Evolutionary conservation across 805 yeast species (phyloP).

Genomic region (Brettanomyces naardenensis): DNA sequence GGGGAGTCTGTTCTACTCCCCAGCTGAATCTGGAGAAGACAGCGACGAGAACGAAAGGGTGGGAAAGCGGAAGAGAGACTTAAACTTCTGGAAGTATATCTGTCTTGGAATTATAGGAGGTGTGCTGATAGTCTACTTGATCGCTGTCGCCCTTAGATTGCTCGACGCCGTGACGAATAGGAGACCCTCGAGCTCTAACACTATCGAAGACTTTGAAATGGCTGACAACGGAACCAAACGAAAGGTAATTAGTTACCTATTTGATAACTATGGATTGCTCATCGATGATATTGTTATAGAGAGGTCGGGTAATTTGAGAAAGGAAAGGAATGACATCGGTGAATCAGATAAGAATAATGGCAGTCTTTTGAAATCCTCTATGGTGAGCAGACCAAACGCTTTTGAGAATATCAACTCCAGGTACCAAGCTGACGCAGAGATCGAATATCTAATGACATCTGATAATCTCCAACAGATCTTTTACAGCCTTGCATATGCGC

Average conservation of each 20-base stretch:
- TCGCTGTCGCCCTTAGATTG: conserved; percentile 2
- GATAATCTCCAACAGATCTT: conserved; percentile 30
- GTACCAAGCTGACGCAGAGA: conserved; percentile 28
- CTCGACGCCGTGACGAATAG: neutral
- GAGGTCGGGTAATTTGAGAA: too few relatives aligned
- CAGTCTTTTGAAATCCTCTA: neutral
- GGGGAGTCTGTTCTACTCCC: too few relatives aligned
- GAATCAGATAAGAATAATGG: neutral
- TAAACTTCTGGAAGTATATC: conserved; percentile 7
- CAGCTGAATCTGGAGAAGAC: too few relatives aligned
- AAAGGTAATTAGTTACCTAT: neutral
- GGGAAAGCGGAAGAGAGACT: neutral
- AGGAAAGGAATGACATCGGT: neutral
- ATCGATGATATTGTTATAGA: neutral
- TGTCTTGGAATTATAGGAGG: conserved; percentile 6
- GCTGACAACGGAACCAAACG: neutral
- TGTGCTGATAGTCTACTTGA: neutral
- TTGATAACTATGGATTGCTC: neutral
- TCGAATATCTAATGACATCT: conserved; percentile 30
- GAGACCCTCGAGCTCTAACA: neutral
- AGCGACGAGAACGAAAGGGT: neutral
- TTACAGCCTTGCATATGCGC: conserved; percentile 56
- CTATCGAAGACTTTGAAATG: neutral
- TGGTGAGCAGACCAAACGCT: conserved; percentile 1
- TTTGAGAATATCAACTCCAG: conserved; percentile 26